Base-by-base conservation (phyloP, 2,329 filamentous ascomycete species). In the Fusarium equiseti region DNA sequence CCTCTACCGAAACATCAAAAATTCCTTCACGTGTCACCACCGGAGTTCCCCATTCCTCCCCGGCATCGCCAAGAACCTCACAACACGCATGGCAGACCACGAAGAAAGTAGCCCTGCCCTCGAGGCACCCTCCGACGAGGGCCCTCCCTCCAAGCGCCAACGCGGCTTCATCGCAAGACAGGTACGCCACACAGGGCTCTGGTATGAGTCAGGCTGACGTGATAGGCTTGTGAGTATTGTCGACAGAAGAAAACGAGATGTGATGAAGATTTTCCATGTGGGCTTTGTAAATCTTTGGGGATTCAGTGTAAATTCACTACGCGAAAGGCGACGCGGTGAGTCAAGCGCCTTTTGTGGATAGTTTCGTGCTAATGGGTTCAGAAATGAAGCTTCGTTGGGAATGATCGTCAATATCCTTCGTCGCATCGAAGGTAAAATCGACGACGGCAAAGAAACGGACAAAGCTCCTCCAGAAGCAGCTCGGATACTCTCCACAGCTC, bases 351-450 rank as follows among this genome's bases (percentile, higher is more conserved):
- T 0, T 0, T 4, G 24, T 12, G 7, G 22, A 16, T 26, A 24
- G 16, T 9, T 8, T 3, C 2, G 24, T 0, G 8, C 68, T 65
- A 24, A 24, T 7, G 4, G 18, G 1, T 4, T 1, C 3, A 71
- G 68, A 13, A 71, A 71, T 46, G 68, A 71, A 46, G 68, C 68
- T 2, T 71, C 68, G 1, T 31, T 71, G 0, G 68, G 68, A 8
- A 71, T 71, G 68, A 71, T 71, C n/a, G 68, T 71, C 3, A 71
- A 69, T 4, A 71, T 71, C 1, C 64, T 71, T 3, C 68, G 68
- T n/a, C 68, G 68, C 5, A 71, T 71, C 2, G 68, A 71, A n/a
- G 68, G 68, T 1, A 71, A 71, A 42, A 71, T 71, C 3, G 68
- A 71, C 24, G 59, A 71, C 3, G 46, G 44, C 3, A 71, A 65